Base-by-base conservation (phyloP, 495 filamentous ascomycete genomes). In the Neurospora sp. region DNA sequence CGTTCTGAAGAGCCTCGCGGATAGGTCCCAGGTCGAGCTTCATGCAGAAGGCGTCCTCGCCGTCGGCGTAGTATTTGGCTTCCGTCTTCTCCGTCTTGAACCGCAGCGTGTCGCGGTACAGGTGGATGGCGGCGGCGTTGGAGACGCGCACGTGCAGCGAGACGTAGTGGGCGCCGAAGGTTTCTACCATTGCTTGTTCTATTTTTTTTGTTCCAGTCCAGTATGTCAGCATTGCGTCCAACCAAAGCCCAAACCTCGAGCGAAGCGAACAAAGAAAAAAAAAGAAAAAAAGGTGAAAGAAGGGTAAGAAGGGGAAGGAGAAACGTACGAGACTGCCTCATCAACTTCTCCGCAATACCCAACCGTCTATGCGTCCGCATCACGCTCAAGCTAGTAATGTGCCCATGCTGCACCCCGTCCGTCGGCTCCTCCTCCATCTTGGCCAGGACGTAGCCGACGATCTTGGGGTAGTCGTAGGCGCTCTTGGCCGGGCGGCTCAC, bases 341-440 rank as follows among this genome's bases (percentile, higher is more conserved):
- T 99, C 78, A 99, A 85, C 83, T 96, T 92, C 88, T 99, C 96
- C 39, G 96, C 96, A 75, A 99, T 91, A 0, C 96, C 96, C 74
- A 99, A 80, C 65, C 94, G 80, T 48, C 96, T 83, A 85, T 99
- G 96, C 72, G 96, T 98, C 76, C 96, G 86, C 96, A 98, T 99
- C 35, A 99, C 96, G 82, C 91, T 94, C 74, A 99, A 82, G 81
- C 89, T 92, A 3, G 96, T 99, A 81, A 99, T 99, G 83, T 99
- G 96, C 27, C 96, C 96, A 86, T 98, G 96, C 80, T 91, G 92
- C 71, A 96, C 84, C 40, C 94, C 94, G 81, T 98, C 94, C 73
- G 90, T 78, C 1, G 96, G 96, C 83, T 98, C 96, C 84, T 99
- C 96, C 82, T 99, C 96, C 96, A 99, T 98, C 87, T 99, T 99